Evolutionary conservation across 2,329 filamentous ascomycete genomes (phyloP), one percentile per base, ranked within the genome.

Genomic region (Phaeosphaeria sp.): DNA sequence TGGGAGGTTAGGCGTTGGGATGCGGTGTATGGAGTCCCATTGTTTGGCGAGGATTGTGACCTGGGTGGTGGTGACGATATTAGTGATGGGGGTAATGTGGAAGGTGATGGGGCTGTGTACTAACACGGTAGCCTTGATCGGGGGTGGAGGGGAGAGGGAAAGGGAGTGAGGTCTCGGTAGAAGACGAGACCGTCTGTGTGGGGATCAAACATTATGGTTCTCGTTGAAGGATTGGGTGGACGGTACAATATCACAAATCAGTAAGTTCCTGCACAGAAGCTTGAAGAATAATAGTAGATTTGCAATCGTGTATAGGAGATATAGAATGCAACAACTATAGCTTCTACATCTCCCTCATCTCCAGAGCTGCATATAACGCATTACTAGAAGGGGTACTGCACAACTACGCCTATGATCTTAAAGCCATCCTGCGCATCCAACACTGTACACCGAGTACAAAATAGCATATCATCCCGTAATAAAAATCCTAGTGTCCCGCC

Each of bases 71-170:
- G n/a, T n/a, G n/a, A n/a, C n/a, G n/a, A n/a, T n/a, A n/a, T n/a
- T n/a, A n/a, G n/a, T n/a, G n/a, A n/a, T n/a, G n/a, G n/a, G n/a
- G n/a, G n/a, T n/a, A n/a, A n/a, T n/a, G n/a, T n/a, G n/a, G n/a
- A n/a, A n/a, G n/a, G n/a, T n/a, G n/a, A n/a, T n/a, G n/a, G n/a
- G n/a, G n/a, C n/a, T n/a, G n/a, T n/a, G n/a, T n/a, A n/a, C n/a
- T n/a, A n/a, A 82, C 80, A 24, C 68, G 74, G 65, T 81, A 81
- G 5, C 81, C 80, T 20, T 72, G 69, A 52, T 82, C 81, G 1
- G 82, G 69, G 9, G 82, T 49, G n/a, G 8, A 57, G 39, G 8
- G 56, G 47, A 33, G 20, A 25, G 33, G 43, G 47, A 7, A 27
- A 30, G 8, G 51, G 30, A 25, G 40, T 43, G 2, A 54, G 21